Evolutionary conservation across 805 yeast species (phyloP), one percentile per base, ranked within the genome.

Genomic region (Wickerhamiella dianesei): DNA sequence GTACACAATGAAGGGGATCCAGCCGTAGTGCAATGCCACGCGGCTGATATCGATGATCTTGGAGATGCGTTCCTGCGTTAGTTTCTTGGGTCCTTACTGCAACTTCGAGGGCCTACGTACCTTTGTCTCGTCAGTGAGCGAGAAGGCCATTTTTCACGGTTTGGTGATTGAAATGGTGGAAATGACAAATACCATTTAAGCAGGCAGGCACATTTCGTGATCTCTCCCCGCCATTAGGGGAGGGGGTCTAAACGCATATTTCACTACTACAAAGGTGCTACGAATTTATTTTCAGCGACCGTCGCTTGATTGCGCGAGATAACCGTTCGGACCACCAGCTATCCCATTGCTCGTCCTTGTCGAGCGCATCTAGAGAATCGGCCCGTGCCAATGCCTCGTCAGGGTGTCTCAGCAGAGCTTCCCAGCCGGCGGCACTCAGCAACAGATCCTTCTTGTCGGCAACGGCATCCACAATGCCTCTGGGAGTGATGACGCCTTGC

Each of bases 1-100:
- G 72, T 92, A 92, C 62, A 92, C 72, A 55, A 92, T 80, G 63
- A 92, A 82, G 48, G 98, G 98, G 59, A 92, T 80, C 85, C 95
- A 92, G 42, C 97, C 96, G 67, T 87, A 92, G 68, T 94, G 98
- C 49, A 89, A 83, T 59, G 82, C 74, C 45, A 85, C 82, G 63
- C 86, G 84, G 54, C 95, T 79, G 58, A 85, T 72, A 57, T 83
- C 94, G 56, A 87, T 69, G 53, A 88, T 69, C 65, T 80, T 85
- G 64, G 80, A 69, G 65, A 92, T 76, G 70, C 97, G 86, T 71
- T 92, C 98, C 76, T 82, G 44, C 22, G 49, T 41, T 44, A 45
- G 47, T 22, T n/a, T 25, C 32, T 25, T 25, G 6, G 39, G 5
- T n/a, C 17, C 39, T n/a, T n/a, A 6, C 39, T n/a, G 3, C 8